A percentile compares a stretch with the other conserved stretches of the same genome.
Conservation (phyloP, 495 filamentous ascomycete species). For the Penicillium taxi region DNA sequence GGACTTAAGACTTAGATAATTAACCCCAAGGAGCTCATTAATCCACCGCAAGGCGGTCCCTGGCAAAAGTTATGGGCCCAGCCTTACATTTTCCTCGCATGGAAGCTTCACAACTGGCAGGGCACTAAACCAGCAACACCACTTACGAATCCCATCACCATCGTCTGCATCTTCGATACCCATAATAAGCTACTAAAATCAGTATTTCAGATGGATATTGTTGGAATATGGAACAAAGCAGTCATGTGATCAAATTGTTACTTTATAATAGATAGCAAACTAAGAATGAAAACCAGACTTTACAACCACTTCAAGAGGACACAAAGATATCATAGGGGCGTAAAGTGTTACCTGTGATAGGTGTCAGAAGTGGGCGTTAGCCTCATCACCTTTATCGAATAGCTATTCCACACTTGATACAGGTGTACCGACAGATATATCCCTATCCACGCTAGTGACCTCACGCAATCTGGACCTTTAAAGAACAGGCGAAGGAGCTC, state of each 20-base stretch:
- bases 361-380: too few relatives aligned
- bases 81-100: slow-evolving; percentile 16
- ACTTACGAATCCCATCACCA: slow-evolving; percentile 8
- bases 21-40: slow-evolving; percentile 12
- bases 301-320: too few relatives aligned
- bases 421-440: too few relatives aligned
- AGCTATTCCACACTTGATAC: too few relatives aligned
- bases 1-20: too few relatives aligned
- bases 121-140: slow-evolving; percentile 9
- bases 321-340: too few relatives aligned
- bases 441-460: slow-evolving; percentile 69
- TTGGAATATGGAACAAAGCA: too few relatives aligned
- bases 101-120: slow-evolving; percentile 11
- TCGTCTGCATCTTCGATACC: slow-evolving; percentile 64
- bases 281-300: too few relatives aligned
- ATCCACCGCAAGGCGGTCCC: slow-evolving; percentile 11
- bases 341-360: too few relatives aligned
- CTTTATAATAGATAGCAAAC: too few relatives aligned
- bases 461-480: slow-evolving; percentile 54
- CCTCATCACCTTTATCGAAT: too few relatives aligned
- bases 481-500: slow-evolving; percentile 52
- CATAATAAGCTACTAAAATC: slow-evolving; percentile 53
- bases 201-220: slow-evolving; percentile 54
- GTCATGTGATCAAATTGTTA: too few relatives aligned
- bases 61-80: slow-evolving; percentile 12